Evolutionary conservation across 805 yeast genomes (phyloP), one percentile per base, ranked within the genome.

Genomic region (Ogataea henricii): DNA sequence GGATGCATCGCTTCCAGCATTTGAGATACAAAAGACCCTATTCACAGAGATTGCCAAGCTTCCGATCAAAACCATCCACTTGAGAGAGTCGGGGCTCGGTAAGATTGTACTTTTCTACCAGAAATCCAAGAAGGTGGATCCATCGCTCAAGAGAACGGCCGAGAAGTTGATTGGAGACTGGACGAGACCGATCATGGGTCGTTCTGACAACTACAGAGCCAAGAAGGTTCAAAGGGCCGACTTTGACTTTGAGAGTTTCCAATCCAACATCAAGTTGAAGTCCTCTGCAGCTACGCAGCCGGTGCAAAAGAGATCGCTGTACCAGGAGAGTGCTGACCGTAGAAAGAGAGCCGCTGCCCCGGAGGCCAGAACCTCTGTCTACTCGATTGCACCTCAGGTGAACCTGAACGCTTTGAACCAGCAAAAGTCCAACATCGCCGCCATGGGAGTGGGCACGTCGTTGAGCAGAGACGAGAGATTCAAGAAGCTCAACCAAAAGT

Each of bases 131-230:
- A 81, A 92, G 60, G 96, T 96, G 13, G 97, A 95, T 67, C 86
- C 89, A 27, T 74, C 79, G 37, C 78, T 94, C 63, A 90, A 92
- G 66, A 83, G 95, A 64, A 76, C 85, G 33, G 98, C 96, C 5
- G 98, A 94, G 63, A 83, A 83, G 63, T 73, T 94, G 51, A 86
- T 94, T 56, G 96, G 96, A 21, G 96, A 90, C 66, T 94, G 99
- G 99, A 92, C 97, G 7, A 81, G 99, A 69, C 99, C 99, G 38
- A 89, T 94, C 53, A 88, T 94, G 77, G 96, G 96, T 57, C 85
- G 96, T 51, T 85, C 95, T 3, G 98, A 92, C 68, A 89, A 91
- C 59, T 92, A 91, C 73, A 83, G 94, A 66, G 97, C 92, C 68
- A 83, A 88, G 69, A 75, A 81, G 52, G 84, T 92, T 51, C 78